Conservation (phyloP, 2,329 filamentous ascomycete genomes). For the Madurella mycetomatis region DNA sequence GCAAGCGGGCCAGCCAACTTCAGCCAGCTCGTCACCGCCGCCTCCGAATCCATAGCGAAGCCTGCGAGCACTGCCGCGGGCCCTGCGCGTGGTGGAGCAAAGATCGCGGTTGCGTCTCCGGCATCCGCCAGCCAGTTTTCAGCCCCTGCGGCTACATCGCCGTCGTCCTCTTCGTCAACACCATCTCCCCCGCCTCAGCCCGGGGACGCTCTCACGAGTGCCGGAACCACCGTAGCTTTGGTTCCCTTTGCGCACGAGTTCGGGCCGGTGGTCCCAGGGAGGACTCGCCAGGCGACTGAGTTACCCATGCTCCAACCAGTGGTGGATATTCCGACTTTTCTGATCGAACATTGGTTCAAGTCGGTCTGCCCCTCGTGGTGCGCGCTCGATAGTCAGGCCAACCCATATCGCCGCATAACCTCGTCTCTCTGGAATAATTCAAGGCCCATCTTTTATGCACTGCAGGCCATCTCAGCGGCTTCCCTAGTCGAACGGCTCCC, state of each 20-base stretch:
- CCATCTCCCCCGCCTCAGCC: constrained; percentile 13
- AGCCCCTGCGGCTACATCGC: background rate
- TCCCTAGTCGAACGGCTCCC: constrained; percentile 28
- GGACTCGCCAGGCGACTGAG: background rate
- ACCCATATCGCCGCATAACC: constrained; percentile 27
- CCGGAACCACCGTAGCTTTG: background rate
- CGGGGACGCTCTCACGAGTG: background rate
- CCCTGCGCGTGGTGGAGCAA: background rate
- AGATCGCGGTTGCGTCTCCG: background rate
- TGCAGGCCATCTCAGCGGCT: constrained; percentile 29
- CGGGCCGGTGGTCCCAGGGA: background rate
- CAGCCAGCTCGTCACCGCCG: constrained; percentile 26
- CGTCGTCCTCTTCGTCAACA: constrained; percentile 7
- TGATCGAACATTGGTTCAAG: constrained; percentile 31
- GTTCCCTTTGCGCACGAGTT: constrained; percentile 2
- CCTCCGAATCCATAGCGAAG: constrained; percentile 25
- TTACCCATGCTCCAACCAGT: constrained; percentile 21
- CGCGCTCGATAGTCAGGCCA: constrained; percentile 26
- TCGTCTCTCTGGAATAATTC: constrained; percentile 25
- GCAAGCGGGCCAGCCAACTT: constrained; percentile 26
- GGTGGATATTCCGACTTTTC: constrained; percentile 26
- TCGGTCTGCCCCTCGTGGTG: constrained; percentile 29
- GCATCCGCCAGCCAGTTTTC: background rate
- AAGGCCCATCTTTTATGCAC: constrained; percentile 24
- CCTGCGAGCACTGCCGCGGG: background rate